Conservation (phyloP, 164 flowering plant genomes). For the Brasenia schreberi region DNA sequence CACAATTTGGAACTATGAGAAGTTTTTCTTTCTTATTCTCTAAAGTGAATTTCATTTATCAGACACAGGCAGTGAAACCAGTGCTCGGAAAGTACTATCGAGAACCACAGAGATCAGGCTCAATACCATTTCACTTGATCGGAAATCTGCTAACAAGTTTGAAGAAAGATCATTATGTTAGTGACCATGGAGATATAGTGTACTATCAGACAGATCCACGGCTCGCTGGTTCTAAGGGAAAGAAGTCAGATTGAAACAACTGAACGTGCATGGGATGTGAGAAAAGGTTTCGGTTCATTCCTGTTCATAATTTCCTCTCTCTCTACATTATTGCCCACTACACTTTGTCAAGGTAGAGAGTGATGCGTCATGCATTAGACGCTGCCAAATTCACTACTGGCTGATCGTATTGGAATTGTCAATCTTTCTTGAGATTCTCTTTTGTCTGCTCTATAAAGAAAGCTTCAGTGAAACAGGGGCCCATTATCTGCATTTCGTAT, state of each 20-base stretch:
- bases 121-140: slow-evolving; percentile 39
- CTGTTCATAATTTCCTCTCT: too few relatives aligned
- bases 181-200: slow-evolving; percentile 42
- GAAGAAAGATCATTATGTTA: slow-evolving; percentile 39
- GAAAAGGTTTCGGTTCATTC: too few relatives aligned
- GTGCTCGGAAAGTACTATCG: slow-evolving; percentile 50
- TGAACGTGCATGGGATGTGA: neutral
- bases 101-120: slow-evolving; percentile 43
- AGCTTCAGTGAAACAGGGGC: too few relatives aligned
- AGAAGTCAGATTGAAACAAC: slow-evolving; percentile 9
- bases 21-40: neutral
- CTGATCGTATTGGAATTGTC: too few relatives aligned
- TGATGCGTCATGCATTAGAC: too few relatives aligned
- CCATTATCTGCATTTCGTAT: too few relatives aligned
- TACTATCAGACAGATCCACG: slow-evolving; percentile 39
- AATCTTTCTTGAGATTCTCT: too few relatives aligned
- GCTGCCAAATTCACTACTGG: too few relatives aligned
- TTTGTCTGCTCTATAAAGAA: too few relatives aligned
- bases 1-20: too few relatives aligned
- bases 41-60: neutral
- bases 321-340: too few relatives aligned
- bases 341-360: too few relatives aligned
- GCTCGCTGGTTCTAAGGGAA: slow-evolving; percentile 5
- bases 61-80: slow-evolving; percentile 53
- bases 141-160: slow-evolving; percentile 26